A percentile compares a stretch with the other conserved stretches of the same genome.
These are phyloP conservation scores for Linum usitatissimum DNA, from an alignment of 345 rosid genomes.

Conservation along the genomic window DNA sequence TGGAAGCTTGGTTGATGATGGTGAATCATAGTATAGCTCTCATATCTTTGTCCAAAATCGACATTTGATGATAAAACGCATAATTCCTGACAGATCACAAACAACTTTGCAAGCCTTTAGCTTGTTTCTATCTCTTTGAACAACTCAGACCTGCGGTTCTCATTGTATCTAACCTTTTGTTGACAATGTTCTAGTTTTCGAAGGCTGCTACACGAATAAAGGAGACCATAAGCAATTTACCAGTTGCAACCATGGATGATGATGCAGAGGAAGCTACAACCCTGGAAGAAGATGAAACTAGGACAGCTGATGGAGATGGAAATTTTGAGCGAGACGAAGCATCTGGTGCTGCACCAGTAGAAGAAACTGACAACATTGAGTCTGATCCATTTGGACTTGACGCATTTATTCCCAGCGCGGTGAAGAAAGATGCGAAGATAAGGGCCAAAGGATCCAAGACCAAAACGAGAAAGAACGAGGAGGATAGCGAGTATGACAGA, in stretches of 20 bases:
- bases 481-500: slow-evolving; percentile 40
- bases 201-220: slow-evolving; percentile 55
- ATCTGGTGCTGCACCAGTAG: slow-evolving; percentile 22
- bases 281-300: slow-evolving; percentile 40
- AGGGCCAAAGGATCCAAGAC: slow-evolving; percentile 38
- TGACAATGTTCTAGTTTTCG: slow-evolving; percentile 44
- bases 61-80: too few species aligned
- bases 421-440: slow-evolving; percentile 45
- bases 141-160: background rate
- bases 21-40: too few species aligned
- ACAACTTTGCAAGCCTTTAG: too few species aligned
- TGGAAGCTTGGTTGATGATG: background rate
- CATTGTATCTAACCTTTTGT: background rate
- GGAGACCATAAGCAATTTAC: slow-evolving; percentile 59
- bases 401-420: slow-evolving; percentile 43
- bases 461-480: slow-evolving; percentile 38
- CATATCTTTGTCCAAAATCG: too few species aligned
- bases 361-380: slow-evolving; percentile 35
- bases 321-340: slow-evolving; percentile 16
- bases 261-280: slow-evolving; percentile 68
- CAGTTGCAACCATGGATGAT: slow-evolving; percentile 61
- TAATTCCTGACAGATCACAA: too few species aligned
- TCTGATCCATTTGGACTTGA: slow-evolving; percentile 95
- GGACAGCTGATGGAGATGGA: slow-evolving; percentile 22
- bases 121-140: background rate